Evolutionary conservation across 441 rosid species (phyloP).

Genomic region (Euphorbia celastroides): DNA sequence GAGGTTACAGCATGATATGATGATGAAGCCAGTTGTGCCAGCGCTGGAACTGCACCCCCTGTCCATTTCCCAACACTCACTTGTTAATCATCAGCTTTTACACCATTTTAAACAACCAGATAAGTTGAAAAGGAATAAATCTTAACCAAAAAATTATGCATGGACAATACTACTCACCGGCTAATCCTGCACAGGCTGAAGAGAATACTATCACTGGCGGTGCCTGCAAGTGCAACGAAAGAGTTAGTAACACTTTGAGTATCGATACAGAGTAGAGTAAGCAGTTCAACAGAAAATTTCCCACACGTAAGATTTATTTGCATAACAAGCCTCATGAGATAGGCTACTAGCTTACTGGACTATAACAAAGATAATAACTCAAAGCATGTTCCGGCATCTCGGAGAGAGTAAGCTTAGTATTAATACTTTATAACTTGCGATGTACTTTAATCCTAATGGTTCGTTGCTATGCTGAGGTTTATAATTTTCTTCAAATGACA

Average conservation of each 20-base stretch:
- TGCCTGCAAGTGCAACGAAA: constrained; percentile 47
- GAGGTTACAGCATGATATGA: constrained; percentile 53
- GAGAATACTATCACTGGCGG: constrained; percentile 92
- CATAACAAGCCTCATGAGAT: background rate
- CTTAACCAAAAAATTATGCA: background rate
- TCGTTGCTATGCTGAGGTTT: background rate
- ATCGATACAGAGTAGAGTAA: background rate
- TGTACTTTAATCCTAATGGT: background rate
- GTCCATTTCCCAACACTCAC: constrained; percentile 16
- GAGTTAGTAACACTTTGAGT: background rate
- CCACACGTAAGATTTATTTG: background rate
- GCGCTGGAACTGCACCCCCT: constrained; percentile 86
- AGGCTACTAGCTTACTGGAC: background rate
- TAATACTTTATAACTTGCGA: background rate
- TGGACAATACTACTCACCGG: constrained; percentile 41
- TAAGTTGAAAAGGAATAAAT: too few relatives aligned
- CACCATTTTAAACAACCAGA: too few relatives aligned
- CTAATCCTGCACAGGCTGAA: constrained; percentile 84
- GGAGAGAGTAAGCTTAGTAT: background rate
- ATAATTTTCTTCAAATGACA: background rate
- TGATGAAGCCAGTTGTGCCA: constrained; percentile 79
- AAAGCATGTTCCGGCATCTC: background rate
- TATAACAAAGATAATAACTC: background rate
- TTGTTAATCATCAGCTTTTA: too few relatives aligned
- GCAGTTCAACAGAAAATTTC: background rate